Percentiles rank a stretch among this genome's conserved stretches.
phyloP scores from a whole-genome alignment of 352 stramenopile species.

The Sclerospora graminicola region DNA sequence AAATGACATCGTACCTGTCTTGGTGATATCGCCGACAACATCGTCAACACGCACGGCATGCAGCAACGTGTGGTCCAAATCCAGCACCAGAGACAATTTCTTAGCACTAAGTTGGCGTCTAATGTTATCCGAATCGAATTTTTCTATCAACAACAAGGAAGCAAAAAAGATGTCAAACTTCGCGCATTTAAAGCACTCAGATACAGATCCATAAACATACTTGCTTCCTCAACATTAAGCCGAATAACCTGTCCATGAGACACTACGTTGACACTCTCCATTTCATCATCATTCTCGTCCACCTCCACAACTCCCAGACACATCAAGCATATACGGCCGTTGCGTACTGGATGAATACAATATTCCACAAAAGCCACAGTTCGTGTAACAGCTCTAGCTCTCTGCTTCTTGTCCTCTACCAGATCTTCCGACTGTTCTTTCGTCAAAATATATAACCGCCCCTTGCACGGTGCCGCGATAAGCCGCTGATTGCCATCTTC shows the following conservation, averaged over 20 bases:
- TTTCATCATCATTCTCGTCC: constrained; percentile 53
- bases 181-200: constrained; percentile 24
- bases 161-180: not conserved
- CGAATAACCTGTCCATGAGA: constrained; percentile 87
- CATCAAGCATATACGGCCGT: constrained; percentile 72
- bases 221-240: constrained; percentile 94
- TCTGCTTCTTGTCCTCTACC: constrained; percentile 5
- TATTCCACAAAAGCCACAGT: constrained; percentile 61
- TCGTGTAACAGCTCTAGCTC: constrained; percentile 1
- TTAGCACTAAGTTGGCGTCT: constrained; percentile 76
- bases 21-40: constrained; percentile 40
- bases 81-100: constrained; percentile 92
- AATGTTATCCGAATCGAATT: constrained; percentile 81
- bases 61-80: constrained; percentile 96
- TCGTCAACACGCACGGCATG: constrained; percentile 86
- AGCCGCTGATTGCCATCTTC: constrained; percentile 47
- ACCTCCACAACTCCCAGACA: constrained; percentile 63
- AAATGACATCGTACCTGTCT: constrained; percentile 30
- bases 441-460: constrained; percentile 52
- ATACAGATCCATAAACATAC: constrained; percentile 52
- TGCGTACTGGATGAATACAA: constrained; percentile 68
- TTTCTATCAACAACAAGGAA: constrained; percentile 30
- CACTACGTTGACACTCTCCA: constrained; percentile 71
- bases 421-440: constrained; percentile 18
- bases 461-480: constrained; percentile 83